Evolutionary conservation across 495 filamentous ascomycete species (phyloP).

Genomic region (Hypoxylon trugodes): DNA sequence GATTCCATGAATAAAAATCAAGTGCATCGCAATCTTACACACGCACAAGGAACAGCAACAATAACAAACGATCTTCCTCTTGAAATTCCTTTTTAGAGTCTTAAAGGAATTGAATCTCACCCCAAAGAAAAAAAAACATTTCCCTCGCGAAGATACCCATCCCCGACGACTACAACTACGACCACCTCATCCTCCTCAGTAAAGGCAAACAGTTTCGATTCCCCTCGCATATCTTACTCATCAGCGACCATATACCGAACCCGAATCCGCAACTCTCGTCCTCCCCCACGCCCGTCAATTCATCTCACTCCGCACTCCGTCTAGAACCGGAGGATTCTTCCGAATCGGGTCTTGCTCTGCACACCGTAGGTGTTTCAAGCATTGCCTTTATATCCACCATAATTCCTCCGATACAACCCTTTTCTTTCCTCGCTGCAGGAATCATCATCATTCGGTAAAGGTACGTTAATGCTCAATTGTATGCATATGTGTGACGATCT

Average conservation of each 20-base stretch:
- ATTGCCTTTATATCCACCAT: neutral
- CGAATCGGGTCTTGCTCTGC: conserved; percentile 5
- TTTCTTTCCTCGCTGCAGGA: neutral
- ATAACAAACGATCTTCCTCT: no score
- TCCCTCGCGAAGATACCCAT: neutral
- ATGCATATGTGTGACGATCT: conserved; percentile 1
- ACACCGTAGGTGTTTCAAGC: conserved; percentile 4
- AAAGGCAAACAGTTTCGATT: conserved; percentile 2
- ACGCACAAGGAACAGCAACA: neutral
- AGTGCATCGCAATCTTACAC: conserved; percentile 5
- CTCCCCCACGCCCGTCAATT: neutral
- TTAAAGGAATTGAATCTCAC: no score
- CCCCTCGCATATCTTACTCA: neutral
- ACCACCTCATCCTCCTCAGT: neutral
- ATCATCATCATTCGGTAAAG: conserved; percentile 6
- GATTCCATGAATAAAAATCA: conserved; percentile 2
- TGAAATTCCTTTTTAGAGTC: no score
- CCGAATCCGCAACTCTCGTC: conserved; percentile 1
- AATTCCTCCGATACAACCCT: conserved; percentile 3
- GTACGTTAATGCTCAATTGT: conserved; percentile 30
- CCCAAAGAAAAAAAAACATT: no score
- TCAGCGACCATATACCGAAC: no score
- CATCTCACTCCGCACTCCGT: neutral
- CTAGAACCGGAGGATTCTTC: neutral
- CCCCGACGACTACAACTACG: no score